Percentiles rank a stretch among this genome's conserved stretches.
Conservation (phyloP, 1,284 basidiomycete genomes). For the Rhodotorula sp. region DNA sequence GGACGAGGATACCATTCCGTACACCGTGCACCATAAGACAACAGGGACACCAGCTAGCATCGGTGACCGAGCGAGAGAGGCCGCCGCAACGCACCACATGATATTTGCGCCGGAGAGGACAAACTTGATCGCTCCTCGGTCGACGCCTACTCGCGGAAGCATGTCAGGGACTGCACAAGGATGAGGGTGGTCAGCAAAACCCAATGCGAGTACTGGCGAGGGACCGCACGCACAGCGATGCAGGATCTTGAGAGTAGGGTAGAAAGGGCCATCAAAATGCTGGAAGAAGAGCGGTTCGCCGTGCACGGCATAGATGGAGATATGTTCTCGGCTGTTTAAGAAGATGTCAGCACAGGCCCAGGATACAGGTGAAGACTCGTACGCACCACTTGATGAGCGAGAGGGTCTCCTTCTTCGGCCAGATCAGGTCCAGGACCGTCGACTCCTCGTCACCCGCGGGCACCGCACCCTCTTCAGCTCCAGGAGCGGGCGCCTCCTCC, state of each 20-base stretch:
- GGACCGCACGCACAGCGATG: conserved; percentile 73
- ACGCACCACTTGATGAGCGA: conserved; percentile 92
- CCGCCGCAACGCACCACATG: conserved; percentile 48
- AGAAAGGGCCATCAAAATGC: conserved; percentile 90
- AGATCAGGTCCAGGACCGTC: conserved; percentile 74
- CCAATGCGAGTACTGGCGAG: neutral
- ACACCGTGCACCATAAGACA: no score
- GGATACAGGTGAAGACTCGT: neutral
- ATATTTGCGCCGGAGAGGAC: conserved; percentile 67
- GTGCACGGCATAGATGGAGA: conserved; percentile 86
- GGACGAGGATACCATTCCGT: no score
- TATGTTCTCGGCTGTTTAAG: conserved; percentile 78
- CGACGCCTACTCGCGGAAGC: conserved; percentile 83
- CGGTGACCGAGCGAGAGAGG: neutral
- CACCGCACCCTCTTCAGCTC: conserved; percentile 11
- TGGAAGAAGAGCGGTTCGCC: conserved; percentile 91
- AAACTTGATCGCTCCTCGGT: conserved; percentile 97
- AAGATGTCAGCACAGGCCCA: neutral
- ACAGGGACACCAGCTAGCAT: neutral
- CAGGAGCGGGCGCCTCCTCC: neutral
- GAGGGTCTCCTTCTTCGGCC: conserved; percentile 97
- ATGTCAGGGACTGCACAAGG: conserved; percentile 72
- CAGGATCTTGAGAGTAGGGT: conserved; percentile 80
- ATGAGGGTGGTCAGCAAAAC: neutral
- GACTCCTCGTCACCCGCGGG: conserved; percentile 55